A percentile compares a stretch with the other conserved stretches of the same genome.
These are phyloP conservation scores for Russula virescens DNA, from an alignment of 768 basidiomycete species.

Conservation along the genomic window DNA sequence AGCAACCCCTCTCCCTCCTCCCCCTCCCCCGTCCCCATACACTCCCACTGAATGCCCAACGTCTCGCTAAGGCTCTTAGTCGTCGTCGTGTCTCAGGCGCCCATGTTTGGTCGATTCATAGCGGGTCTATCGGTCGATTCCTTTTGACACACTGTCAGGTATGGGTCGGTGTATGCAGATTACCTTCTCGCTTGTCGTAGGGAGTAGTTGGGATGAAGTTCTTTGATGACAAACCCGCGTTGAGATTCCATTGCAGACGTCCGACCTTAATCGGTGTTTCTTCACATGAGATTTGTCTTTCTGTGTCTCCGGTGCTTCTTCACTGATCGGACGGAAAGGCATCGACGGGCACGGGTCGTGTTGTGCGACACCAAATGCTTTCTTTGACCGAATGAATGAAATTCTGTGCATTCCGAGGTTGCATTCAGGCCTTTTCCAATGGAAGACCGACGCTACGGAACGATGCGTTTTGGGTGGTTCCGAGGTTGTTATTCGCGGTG, in stretches of 20 bases:
- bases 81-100: neutral
- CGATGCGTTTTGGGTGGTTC: neutral
- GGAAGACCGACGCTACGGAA: constrained; percentile 5
- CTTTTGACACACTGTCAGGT: neutral
- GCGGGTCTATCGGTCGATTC: neutral
- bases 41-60: neutral
- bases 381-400: constrained; percentile 8
- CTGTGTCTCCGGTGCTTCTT: constrained; percentile 17
- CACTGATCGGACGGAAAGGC: constrained; percentile 6
- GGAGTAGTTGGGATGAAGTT: constrained; percentile 1
- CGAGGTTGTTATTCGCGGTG: neutral
- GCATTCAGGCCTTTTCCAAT: constrained; percentile 2
- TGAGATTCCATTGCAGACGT: constrained; percentile 6
- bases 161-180: neutral
- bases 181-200: neutral
- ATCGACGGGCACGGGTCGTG: constrained; percentile 4
- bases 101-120: neutral
- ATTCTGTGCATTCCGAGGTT: constrained; percentile 2
- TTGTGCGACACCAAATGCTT: constrained; percentile 2
- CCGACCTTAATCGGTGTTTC: constrained; percentile 12
- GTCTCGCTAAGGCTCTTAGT: neutral
- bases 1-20: constrained; percentile 14
- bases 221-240: neutral
- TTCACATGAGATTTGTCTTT: constrained; percentile 7
- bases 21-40: neutral